phyloP scores from a whole-genome alignment of 2,329 filamentous ascomycete genomes.

The Ambrosiella xylebori region DNA sequence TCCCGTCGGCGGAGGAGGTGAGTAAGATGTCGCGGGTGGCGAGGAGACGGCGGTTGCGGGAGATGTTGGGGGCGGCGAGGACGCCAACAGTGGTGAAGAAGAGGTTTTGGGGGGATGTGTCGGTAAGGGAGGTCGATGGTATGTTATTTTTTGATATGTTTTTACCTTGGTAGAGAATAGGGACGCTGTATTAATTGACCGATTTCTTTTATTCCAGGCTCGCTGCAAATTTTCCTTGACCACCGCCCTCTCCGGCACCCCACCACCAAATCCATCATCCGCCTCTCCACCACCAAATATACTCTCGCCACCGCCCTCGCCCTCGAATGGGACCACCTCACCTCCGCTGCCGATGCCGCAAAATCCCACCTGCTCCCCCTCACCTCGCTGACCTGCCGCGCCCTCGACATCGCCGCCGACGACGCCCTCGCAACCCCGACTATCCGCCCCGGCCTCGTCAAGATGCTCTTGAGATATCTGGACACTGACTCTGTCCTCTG shows the following conservation, averaged over 20 bases:
- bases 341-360: slow-evolving; percentile 65
- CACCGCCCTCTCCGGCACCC: slow-evolving; percentile 61
- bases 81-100: slow-evolving; percentile 29
- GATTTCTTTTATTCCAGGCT: slow-evolving; percentile 18
- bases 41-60: slow-evolving; percentile 35
- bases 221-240: slow-evolving; percentile 57
- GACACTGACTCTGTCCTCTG: slow-evolving; percentile 86
- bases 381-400: slow-evolving; percentile 69
- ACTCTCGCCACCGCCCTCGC: slow-evolving; percentile 74
- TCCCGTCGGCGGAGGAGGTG: slow-evolving; percentile 23
- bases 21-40: slow-evolving; percentile 26
- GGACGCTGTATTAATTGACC: neutral
- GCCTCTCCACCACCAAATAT: slow-evolving; percentile 56
- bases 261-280: slow-evolving; percentile 51
- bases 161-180: neutral
- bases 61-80: slow-evolving; percentile 34
- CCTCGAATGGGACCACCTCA: slow-evolving; percentile 79
- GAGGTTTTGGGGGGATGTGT: slow-evolving; percentile 80
- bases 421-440: slow-evolving; percentile 33
- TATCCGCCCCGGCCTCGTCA: slow-evolving; percentile 46
- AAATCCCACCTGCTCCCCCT: slow-evolving; percentile 79
- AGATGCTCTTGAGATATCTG: slow-evolving; percentile 64
- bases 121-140: slow-evolving; percentile 51
- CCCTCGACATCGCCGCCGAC: slow-evolving; percentile 59
- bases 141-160: slow-evolving; percentile 15